Percentiles rank a stretch among this genome's conserved stretches.
phyloP scores from a whole-genome alignment of 495 filamentous ascomycete species.

The Penicillium malachiteum region DNA sequence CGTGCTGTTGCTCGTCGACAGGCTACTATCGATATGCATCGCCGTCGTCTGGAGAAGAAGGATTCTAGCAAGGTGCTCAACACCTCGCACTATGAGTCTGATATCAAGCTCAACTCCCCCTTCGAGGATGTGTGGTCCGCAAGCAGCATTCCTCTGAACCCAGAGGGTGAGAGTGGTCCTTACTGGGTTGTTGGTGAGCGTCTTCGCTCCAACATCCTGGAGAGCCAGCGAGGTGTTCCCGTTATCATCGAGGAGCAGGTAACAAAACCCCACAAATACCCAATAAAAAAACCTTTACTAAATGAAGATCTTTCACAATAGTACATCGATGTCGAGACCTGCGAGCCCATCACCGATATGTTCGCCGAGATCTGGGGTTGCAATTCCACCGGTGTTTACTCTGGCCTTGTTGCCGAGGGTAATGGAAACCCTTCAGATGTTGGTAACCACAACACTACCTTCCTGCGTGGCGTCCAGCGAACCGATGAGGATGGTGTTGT shows the following conservation, averaged over 20 bases:
- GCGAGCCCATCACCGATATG: conserved; percentile 11
- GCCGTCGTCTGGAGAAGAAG: neutral
- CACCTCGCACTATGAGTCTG: neutral
- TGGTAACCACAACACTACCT: conserved; percentile 10
- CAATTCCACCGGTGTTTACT: conserved; percentile 15
- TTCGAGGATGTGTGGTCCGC: neutral
- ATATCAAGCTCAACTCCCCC: neutral
- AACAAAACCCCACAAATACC: neutral
- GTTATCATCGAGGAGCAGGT: conserved; percentile 1
- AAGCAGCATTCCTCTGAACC: neutral
- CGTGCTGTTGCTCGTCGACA: neutral
- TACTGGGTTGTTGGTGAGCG: conserved; percentile 13
- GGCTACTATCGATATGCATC: neutral
- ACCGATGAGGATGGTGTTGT: conserved; percentile 11
- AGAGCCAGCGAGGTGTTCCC: conserved; percentile 7
- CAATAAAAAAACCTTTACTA: neutral
- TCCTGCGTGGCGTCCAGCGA: conserved; percentile 12
- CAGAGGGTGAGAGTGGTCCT: conserved; percentile 6
- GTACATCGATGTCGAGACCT: conserved; percentile 13
- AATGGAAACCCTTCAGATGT: conserved; percentile 3
- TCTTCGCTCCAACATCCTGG: conserved; percentile 9
- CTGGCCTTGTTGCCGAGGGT: conserved; percentile 4
- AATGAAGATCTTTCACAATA: neutral
- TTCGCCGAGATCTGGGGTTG: conserved; percentile 15
- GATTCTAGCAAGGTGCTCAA: neutral